Percentiles rank a stretch among this genome's conserved stretches.
phyloP scores from a whole-genome alignment of 1,284 basidiomycete species.

The Trichosporon faecale region DNA sequence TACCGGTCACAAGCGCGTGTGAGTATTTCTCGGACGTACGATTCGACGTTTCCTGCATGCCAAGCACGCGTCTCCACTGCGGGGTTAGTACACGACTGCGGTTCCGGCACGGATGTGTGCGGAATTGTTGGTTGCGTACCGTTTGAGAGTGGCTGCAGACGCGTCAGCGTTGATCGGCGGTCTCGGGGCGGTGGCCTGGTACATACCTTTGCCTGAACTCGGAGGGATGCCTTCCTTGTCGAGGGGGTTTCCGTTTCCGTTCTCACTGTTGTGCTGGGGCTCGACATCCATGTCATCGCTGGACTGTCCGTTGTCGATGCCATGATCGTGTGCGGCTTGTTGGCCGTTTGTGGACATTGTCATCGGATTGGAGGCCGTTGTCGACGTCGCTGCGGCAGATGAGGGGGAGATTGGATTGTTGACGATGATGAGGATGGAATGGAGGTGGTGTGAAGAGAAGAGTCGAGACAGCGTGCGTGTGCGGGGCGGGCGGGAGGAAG shows the following conservation, averaged over 20 bases:
- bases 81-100: conserved; percentile 15
- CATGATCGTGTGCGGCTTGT: not conserved
- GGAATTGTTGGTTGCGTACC: conserved; percentile 9
- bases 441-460: too few species aligned
- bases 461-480: too few species aligned
- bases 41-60: conserved; percentile 35
- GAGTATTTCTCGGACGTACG: conserved; percentile 19
- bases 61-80: conserved; percentile 35
- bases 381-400: not conserved
- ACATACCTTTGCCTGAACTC: conserved; percentile 24
- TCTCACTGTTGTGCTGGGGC: not conserved
- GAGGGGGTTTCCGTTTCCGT: not conserved
- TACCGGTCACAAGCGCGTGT: not conserved
- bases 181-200: not conserved
- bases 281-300: conserved; percentile 23
- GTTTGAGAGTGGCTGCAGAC: conserved; percentile 22
- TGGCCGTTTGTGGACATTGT: not conserved
- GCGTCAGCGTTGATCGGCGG: not conserved
- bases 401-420: not conserved
- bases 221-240: conserved; percentile 14
- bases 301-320: conserved; percentile 2
- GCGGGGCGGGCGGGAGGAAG: too few species aligned
- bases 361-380: not conserved
- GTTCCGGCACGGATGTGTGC: not conserved
- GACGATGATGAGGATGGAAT: not conserved